Percentiles rank a stretch among this genome's conserved stretches.
These are phyloP conservation scores for Funneliformis geosporum DNA, from an alignment of 192 early-diverging fungal genomes.

Conservation along the genomic window DNA sequence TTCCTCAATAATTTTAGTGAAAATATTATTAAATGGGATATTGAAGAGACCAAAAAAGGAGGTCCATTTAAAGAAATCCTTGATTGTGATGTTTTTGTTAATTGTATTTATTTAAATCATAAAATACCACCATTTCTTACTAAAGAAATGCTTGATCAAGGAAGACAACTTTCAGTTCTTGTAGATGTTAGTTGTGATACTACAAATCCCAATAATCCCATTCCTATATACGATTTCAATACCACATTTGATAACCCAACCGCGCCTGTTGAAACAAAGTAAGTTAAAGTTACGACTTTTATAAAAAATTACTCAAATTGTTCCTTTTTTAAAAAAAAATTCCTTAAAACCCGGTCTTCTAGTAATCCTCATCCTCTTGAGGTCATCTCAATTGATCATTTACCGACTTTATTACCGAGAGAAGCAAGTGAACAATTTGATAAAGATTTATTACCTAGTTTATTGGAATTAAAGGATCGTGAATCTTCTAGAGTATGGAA, in stretches of 20 bases:
- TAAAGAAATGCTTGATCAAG: conserved; percentile 68
- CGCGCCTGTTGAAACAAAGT: conserved; percentile 63
- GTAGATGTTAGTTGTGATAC: conserved; percentile 96
- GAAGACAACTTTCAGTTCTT: conserved; percentile 78
- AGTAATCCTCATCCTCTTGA: conserved; percentile 73
- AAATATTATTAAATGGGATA: conserved; percentile 94
- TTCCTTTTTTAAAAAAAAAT: background rate
- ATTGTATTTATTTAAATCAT: conserved; percentile 95
- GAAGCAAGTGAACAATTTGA: conserved; percentile 90
- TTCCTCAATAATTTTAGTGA: conserved; percentile 32
- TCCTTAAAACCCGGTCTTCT: too few relatives aligned
- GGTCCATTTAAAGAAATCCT: conserved; percentile 94
- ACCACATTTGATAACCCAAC: conserved; percentile 95
- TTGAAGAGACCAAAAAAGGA: conserved; percentile 87
- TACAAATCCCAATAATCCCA: conserved; percentile 96
- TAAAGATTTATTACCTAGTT: conserved; percentile 79
- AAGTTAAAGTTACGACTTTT: conserved; percentile 14
- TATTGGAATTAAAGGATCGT: conserved; percentile 72
- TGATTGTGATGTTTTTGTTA: conserved; percentile 92
- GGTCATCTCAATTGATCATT: conserved; percentile 94
- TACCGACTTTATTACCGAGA: conserved; percentile 91
- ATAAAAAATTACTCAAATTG: background rate
- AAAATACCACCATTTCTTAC: conserved; percentile 96
- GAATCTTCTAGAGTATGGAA: conserved; percentile 73
- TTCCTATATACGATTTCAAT: conserved; percentile 89